Base-by-base conservation (phyloP, 768 basidiomycete species). In the Daedaleopsis nitida region DNA sequence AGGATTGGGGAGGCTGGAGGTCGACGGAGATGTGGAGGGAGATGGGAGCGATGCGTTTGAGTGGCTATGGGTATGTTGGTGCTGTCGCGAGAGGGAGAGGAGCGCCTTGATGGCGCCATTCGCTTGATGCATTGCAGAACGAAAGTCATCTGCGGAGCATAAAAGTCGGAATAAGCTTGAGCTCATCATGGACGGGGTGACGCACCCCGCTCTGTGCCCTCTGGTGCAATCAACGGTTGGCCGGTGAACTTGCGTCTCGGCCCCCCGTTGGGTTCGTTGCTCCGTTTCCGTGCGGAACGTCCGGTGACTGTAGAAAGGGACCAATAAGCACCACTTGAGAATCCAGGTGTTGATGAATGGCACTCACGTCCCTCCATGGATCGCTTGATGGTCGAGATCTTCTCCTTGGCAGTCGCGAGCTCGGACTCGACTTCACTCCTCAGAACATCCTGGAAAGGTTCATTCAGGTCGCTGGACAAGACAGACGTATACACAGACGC, bases 371-470 rank as follows among this genome's bases (percentile, higher is more conserved):
- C 75, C 21, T 86, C 84, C 37, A 92, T 83, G 69, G 80, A 83
- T 55, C 68, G 71, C 37, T 78, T 81, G 34, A 98, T 83, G 16
- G 79, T 73, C 32, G 81, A 82, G 32, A 96, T 96, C 74, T 87
- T 91, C 58, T 75, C 80, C 58, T 84, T 84, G 1, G 94, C 91
- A 71, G 84, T 86, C 44, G 85, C 84, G 24, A 97, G 77, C 72
- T 96, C 92, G 0, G 84, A 82, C 72, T 91, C 83, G 24, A 95
- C 90, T 76, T 90, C 83, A 19, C 76, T 72, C 38, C 91, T 83
- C 65, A 93, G 82, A n/a, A 77, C 76, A 58, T 85, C 87, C 85
- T 90, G 70, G 52, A 58, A 27, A 27, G 35, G 43, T 17, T 27
- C 21, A 54, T 57, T 32, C 57, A 54, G 52, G 52, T 45, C 19